phyloP scores from a whole-genome alignment of 2,329 filamentous ascomycete species.

The Trichophyton simii region DNA sequence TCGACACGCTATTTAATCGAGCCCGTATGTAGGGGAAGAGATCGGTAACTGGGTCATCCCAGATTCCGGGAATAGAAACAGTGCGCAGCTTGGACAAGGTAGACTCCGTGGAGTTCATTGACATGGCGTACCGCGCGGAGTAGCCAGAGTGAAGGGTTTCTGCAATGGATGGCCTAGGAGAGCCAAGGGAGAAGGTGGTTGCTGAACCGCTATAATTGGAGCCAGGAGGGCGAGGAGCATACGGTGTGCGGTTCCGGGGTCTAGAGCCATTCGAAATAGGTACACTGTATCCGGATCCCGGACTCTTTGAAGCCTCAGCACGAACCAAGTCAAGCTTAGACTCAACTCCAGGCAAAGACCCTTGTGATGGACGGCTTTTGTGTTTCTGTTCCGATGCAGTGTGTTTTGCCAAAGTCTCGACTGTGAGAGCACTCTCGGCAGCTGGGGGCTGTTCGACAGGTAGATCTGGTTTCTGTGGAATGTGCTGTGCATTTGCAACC shows the following conservation, averaged over 20 bases:
- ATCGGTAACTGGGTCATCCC: conserved; percentile 59
- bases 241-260: conserved; percentile 27
- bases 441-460: conserved; percentile 48
- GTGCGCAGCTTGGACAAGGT: conserved; percentile 60
- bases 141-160: conserved; percentile 27
- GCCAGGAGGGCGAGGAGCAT: conserved; percentile 30
- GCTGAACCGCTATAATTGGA: conserved; percentile 35
- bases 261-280: conserved; percentile 41
- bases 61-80: conserved; percentile 66
- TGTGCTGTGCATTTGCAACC: conserved; percentile 78
- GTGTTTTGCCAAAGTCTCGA: conserved; percentile 13
- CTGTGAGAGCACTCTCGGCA: conserved; percentile 7
- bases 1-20: conserved; percentile 69
- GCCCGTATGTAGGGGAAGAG: conserved; percentile 77
- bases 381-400: conserved; percentile 19
- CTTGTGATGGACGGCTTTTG: background rate
- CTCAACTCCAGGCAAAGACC: conserved; percentile 6
- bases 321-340: background rate
- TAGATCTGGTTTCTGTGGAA: conserved; percentile 63
- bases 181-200: conserved; percentile 35
- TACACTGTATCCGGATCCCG: conserved; percentile 42
- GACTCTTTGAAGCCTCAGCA: conserved; percentile 48
- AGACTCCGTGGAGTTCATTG: conserved; percentile 34
- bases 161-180: conserved; percentile 18
- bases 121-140: conserved; percentile 33